Evolutionary conservation across 495 filamentous ascomycete genomes (phyloP), one percentile per base, ranked within the genome.

Genomic region (Tuber indicum): DNA sequence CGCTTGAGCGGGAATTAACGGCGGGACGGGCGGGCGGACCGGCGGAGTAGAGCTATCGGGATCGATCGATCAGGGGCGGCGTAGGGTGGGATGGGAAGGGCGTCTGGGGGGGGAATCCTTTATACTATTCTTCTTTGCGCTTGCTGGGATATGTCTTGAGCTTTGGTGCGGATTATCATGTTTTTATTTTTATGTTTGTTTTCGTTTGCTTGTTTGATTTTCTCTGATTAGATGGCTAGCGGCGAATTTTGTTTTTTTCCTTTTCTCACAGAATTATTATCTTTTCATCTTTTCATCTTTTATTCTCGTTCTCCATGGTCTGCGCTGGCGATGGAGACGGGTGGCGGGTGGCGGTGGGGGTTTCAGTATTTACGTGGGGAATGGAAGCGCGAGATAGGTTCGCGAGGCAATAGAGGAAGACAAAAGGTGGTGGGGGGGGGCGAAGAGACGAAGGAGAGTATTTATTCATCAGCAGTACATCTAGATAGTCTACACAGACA

Each of bases 171-270:
- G 26, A 66, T 66, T 66, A 36, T 66, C 58, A 36, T 66, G 58
- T 16, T 17, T 32, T 32, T 36, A 66, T 66, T 19, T 36, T 17
- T 19, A 19, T 36, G 12, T 66, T 36, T 66, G 26, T 66, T 66
- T 66, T 58, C 8, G 58, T 32, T 66, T 32, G 9, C 47, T 52
- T 52, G 47, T 52, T 21, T 52, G 58, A 26, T 66, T 66, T 12
- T 66, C 26, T 36, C 16, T 66, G 58, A 66, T 66, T 66, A 66
- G 58, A 66, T 66, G 58, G 58, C 36, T 66, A 66, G 58, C 26
- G 58, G 58, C 58, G 58, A 66, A 66, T 7, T 12, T 66, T 36
- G 58, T 8, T 36, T 32, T 26, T 66, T 14, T 66, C 26, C 4
- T 32, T 66, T 58, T n/a, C 8, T 58, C 23, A n/a, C 49, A 58